Percentiles rank a stretch among this genome's conserved stretches.
These are phyloP conservation scores for Dipodascus geniculatus DNA, from an alignment of 805 yeast species.

Conservation along the genomic window DNA sequence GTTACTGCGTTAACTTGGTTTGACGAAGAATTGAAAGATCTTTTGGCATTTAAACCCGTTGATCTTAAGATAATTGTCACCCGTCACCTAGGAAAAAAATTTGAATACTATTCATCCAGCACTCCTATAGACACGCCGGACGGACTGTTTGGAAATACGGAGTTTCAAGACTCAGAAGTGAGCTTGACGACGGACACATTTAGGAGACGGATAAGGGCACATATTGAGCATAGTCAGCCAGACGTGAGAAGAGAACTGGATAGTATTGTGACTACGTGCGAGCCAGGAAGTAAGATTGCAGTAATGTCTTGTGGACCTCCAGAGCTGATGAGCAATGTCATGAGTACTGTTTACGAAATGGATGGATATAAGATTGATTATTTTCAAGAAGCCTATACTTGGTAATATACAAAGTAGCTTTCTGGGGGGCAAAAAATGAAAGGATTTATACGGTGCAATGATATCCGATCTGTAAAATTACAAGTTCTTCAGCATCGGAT, in stretches of 20 bases:
- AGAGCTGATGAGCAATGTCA: conserved; percentile 41
- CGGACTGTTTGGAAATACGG: background rate
- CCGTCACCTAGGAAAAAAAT: no score
- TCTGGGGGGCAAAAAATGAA: no score
- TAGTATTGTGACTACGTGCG: conserved; percentile 3
- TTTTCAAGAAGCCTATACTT: conserved; percentile 58
- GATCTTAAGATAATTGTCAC: conserved; percentile 25
- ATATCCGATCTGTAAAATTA: no score
- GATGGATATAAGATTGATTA: conserved; percentile 45
- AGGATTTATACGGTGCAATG: no score
- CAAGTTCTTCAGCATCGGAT: no score
- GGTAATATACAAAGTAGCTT: conserved; percentile 33
- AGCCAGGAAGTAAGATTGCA: conserved; percentile 34
- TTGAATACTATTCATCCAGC: background rate
- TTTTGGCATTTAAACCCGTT: conserved; percentile 14
- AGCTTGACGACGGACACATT: background rate
- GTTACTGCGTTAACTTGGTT: conserved; percentile 22
- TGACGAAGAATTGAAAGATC: conserved; percentile 17
- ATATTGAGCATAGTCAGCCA: background rate
- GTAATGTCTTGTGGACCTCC: conserved; percentile 57
- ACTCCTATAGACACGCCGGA: no score
- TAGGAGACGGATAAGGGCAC: background rate
- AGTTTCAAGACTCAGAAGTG: background rate
- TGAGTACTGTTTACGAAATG: conserved; percentile 35
- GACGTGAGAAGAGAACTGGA: background rate